A percentile compares a stretch with the other conserved stretches of the same genome.
These are phyloP conservation scores for Vitrella brassicaformis DNA, from an alignment of 73 alveolate species.

Conservation along the genomic window DNA sequence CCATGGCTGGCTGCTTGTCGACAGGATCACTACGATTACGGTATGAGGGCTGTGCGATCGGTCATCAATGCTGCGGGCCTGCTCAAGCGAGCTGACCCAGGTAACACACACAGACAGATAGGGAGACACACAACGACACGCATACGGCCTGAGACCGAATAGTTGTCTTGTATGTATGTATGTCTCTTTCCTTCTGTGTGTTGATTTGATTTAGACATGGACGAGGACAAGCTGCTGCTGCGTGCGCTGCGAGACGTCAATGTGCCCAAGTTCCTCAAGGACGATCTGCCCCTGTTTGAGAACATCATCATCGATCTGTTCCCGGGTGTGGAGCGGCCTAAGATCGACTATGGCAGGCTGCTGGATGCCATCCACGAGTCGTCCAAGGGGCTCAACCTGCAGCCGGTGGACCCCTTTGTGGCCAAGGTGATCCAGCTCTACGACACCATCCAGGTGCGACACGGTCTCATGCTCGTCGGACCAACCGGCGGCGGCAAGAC, in stretches of 20 bases:
- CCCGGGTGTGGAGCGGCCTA: slow-evolving; percentile 82
- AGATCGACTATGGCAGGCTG: slow-evolving; percentile 29
- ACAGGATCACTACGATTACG: neutral
- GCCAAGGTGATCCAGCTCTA: slow-evolving; percentile 27
- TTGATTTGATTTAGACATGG: slow-evolving; percentile 75
- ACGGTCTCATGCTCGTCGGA: slow-evolving; percentile 99
- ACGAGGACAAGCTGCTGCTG: slow-evolving; percentile 84
- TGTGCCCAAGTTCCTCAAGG: slow-evolving; percentile 94
- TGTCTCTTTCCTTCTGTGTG: too few species aligned
- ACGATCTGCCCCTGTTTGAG: slow-evolving; percentile 93
- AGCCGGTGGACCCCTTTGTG: slow-evolving; percentile 28
- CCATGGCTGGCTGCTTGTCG: neutral
- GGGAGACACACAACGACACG: neutral
- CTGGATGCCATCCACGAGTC: neutral
- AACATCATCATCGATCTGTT: slow-evolving; percentile 92
- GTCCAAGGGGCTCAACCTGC: neutral
- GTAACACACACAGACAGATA: slow-evolving; percentile 9
- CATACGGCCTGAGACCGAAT: too few species aligned
- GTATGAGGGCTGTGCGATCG: slow-evolving; percentile 83
- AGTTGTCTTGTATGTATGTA: too few species aligned
- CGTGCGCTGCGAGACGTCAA: slow-evolving; percentile 96
- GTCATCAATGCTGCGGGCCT: slow-evolving; percentile 78
- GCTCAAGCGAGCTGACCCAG: slow-evolving; percentile 45
- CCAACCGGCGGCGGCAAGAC: slow-evolving; percentile 99
- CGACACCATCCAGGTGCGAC: slow-evolving; percentile 74